Percentiles rank a stretch among this genome's conserved stretches.
phyloP scores from a whole-genome alignment of 352 stramenopile species.

The Phytophthora constricta region DNA sequence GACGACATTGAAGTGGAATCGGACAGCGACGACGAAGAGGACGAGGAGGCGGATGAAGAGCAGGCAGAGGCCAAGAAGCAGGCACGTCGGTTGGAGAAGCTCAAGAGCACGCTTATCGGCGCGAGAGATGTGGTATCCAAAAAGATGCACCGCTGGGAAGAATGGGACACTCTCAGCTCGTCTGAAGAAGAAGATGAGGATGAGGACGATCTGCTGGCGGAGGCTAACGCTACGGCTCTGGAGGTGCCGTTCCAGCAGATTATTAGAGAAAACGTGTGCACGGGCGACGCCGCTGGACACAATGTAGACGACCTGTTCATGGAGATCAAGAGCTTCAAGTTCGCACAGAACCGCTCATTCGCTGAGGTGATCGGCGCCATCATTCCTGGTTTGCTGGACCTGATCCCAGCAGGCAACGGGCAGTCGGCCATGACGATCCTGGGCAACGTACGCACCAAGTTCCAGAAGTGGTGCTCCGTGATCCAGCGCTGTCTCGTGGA shows the following conservation, averaged over 20 bases:
- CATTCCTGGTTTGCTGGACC: conserved; percentile 71
- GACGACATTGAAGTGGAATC: conserved; percentile 81
- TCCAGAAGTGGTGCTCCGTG: conserved; percentile 91
- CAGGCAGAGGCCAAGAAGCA: conserved; percentile 36
- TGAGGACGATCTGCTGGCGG: conserved; percentile 60
- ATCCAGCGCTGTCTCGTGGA: conserved; percentile 91
- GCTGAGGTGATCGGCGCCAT: conserved; percentile 81
- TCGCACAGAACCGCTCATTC: conserved; percentile 91
- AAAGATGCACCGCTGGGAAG: conserved; percentile 67
- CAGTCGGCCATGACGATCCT: conserved; percentile 76
- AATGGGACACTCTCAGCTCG: conserved; percentile 84
- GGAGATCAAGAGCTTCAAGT: conserved; percentile 95
- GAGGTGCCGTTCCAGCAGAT: conserved; percentile 77
- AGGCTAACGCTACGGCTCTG: conserved; percentile 37
- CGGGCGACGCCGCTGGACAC: conserved; percentile 73
- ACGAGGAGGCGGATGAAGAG: conserved; percentile 50
- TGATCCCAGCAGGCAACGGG: conserved; percentile 55
- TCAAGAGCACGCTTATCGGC: conserved; percentile 76
- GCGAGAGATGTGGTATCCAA: conserved; percentile 64
- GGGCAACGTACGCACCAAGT: conserved; percentile 78
- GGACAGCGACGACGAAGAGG: conserved; percentile 67
- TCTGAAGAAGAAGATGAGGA: conserved; percentile 79
- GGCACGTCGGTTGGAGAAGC: conserved; percentile 57
- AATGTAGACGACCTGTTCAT: conserved; percentile 92
- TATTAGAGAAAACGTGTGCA: conserved; percentile 84